Evolutionary conservation across 1,139 yeast species (phyloP).

Genomic region (Eremothecium gossypii): DNA sequence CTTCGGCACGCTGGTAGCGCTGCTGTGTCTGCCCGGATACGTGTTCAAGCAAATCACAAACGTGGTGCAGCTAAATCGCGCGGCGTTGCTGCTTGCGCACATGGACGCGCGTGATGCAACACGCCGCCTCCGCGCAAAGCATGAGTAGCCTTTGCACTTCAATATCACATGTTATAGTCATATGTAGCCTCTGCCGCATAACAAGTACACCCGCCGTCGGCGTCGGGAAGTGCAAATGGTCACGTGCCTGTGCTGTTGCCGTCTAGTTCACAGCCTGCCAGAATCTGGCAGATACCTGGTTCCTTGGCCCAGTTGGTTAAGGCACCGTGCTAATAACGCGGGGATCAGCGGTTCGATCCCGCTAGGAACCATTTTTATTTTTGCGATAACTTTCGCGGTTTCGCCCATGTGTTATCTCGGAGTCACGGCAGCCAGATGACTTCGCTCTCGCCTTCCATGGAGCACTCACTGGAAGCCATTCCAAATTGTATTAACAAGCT

Average conservation of each 20-base stretch:
- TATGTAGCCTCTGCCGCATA: too few species aligned
- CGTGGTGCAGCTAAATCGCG: constrained; percentile 78
- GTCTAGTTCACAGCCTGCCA: too few species aligned
- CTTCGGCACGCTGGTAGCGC: constrained; percentile 52
- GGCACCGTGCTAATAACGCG: constrained; percentile 27
- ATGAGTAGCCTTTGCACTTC: constrained; percentile 6
- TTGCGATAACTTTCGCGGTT: not conserved
- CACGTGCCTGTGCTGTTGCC: too few species aligned
- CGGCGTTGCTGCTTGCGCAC: constrained; percentile 72
- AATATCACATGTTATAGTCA: not conserved
- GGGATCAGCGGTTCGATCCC: constrained; percentile 27
- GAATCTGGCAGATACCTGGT: constrained; percentile 11
- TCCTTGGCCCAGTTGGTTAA: constrained; percentile 27
- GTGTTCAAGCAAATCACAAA: constrained; percentile 85
- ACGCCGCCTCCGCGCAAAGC: not conserved
- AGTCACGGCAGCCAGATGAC: too few species aligned
- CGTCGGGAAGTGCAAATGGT: too few species aligned
- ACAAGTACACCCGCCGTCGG: too few species aligned
- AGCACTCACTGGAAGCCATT: too few species aligned
- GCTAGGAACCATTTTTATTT: constrained; percentile 21
- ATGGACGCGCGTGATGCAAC: constrained; percentile 58
- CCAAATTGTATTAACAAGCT: too few species aligned
- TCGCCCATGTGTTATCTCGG: too few species aligned
- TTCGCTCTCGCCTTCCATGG: too few species aligned
- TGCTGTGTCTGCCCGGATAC: constrained; percentile 77